A percentile compares a stretch with the other conserved stretches of the same genome.
phyloP scores from a whole-genome alignment of 306 rosid genomes.

The Corylus heterophylla region DNA sequence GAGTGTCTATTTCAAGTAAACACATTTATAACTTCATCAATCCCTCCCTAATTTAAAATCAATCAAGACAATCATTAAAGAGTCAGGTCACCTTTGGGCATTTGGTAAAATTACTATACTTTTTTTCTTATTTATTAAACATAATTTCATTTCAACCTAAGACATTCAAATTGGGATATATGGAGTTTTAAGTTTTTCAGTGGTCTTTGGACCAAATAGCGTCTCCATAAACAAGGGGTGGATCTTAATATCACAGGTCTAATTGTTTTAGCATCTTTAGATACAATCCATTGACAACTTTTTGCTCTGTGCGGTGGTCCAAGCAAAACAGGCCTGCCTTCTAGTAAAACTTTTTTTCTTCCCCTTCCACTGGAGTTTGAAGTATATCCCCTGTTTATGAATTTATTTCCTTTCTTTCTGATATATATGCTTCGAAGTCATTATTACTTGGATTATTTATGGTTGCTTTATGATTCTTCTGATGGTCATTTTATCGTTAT shows the following conservation, averaged over 20 bases:
- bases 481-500: slow-evolving; percentile 16
- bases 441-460: neutral
- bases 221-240: neutral
- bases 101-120: neutral
- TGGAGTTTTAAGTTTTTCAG: neutral
- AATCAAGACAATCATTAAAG: neutral
- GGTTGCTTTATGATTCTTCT: slow-evolving; percentile 24
- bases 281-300: neutral
- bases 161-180: neutral
- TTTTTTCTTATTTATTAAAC: neutral
- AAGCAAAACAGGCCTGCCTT: neutral
- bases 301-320: neutral
- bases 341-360: neutral
- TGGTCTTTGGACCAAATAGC: neutral
- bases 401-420: neutral
- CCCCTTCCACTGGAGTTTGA: neutral
- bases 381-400: neutral
- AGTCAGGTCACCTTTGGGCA: neutral
- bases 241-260: neutral
- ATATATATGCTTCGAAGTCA: neutral
- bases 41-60: neutral
- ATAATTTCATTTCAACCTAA: neutral
- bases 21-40: neutral
- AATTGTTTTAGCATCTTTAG: neutral
- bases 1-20: neutral